Evolutionary conservation across 768 basidiomycete species (phyloP).

Genomic region (Leucocoprinus birnbaumii): DNA sequence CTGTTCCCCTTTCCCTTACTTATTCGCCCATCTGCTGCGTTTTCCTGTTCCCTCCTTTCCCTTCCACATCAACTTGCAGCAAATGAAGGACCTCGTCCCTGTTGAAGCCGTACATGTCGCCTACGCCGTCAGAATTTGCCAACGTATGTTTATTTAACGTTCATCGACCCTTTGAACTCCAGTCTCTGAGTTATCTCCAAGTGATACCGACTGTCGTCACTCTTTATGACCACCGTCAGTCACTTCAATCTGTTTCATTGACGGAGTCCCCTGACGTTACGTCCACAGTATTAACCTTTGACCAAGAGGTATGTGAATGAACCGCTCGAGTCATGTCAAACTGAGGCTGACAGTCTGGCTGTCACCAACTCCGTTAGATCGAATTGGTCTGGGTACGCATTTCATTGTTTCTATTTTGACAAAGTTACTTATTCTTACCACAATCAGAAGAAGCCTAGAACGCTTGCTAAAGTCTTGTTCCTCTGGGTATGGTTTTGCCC

Average conservation of each 20-base stretch:
- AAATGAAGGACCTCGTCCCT: not conserved
- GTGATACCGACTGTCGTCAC: slow-evolving; percentile 19
- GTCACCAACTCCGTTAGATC: slow-evolving; percentile 14
- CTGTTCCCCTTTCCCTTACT: not conserved
- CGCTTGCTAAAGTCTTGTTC: slow-evolving; percentile 22
- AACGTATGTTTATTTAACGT: slow-evolving; percentile 14
- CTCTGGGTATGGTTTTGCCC: slow-evolving; percentile 17
- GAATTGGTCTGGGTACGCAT: slow-evolving; percentile 24
- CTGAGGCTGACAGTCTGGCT: not conserved
- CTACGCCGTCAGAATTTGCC: slow-evolving; percentile 17
- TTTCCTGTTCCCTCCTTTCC: not conserved
- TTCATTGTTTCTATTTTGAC: not conserved
- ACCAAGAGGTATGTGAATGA: slow-evolving; percentile 20
- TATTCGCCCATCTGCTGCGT: not conserved
- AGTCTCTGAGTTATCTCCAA: not conserved
- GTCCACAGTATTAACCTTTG: slow-evolving; percentile 24
- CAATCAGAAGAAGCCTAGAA: slow-evolving; percentile 19
- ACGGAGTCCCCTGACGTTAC: not conserved
- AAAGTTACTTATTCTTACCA: not conserved
- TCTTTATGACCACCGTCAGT: slow-evolving; percentile 6
- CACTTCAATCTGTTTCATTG: not conserved
- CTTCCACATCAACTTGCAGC: too few relatives aligned
- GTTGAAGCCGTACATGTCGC: slow-evolving; percentile 11
- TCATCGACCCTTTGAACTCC: not conserved
- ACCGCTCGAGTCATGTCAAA: not conserved